Base-by-base conservation (phyloP, 768 basidiomycete species). In the Boletellus ananas region DNA sequence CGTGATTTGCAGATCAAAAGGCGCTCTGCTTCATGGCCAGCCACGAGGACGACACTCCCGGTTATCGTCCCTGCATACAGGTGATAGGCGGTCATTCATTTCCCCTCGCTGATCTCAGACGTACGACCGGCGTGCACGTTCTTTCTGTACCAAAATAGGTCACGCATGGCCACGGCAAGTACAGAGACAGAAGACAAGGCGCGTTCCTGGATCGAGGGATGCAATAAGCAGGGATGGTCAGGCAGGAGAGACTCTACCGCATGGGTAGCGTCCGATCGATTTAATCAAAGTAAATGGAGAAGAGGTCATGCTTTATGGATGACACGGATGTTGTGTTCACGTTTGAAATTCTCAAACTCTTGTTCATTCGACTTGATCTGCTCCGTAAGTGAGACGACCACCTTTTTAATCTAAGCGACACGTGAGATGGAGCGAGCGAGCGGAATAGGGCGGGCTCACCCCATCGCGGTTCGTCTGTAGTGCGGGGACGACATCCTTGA, bases 401-500 rank as follows among this genome's bases (percentile, higher is more conserved):
- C 90, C 54, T 85, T 85, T 53, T 79, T 81, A 56, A 98, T 95
- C 90, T 96, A 65, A 42, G 37, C 40, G 44, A 21, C 34, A 34
- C 53, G 58, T 62, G 41, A 57, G 50, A 31, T 36, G n/a, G 25
- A 6, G 34, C 18, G 6, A 39, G 43, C 20, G 7, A 14, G 14
- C 3, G 3, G 13, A 18, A 37, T 34, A 33, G 18, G 6, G 21
- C 43, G 14, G 10, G 73, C 86, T 56, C 62, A 94, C 93, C 51
- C 91, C 90, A 62, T 93, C 86, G 44, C 81, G 76, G 61, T 94
- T 97, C n/a, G 85, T 90, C 67, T 90, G 81, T 38, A 99, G 72
- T 25, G 87, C 84, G 34, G 96, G 95, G 34, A 90, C 84, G 43
- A 98, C 91, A 58, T 98, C 95, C 64, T 87, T 85, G 40, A 98